Evolutionary conservation across 176 grass and related monocot genomes (phyloP), one percentile per base, ranked within the genome.

Genomic region (Oryza rufipogon): DNA sequence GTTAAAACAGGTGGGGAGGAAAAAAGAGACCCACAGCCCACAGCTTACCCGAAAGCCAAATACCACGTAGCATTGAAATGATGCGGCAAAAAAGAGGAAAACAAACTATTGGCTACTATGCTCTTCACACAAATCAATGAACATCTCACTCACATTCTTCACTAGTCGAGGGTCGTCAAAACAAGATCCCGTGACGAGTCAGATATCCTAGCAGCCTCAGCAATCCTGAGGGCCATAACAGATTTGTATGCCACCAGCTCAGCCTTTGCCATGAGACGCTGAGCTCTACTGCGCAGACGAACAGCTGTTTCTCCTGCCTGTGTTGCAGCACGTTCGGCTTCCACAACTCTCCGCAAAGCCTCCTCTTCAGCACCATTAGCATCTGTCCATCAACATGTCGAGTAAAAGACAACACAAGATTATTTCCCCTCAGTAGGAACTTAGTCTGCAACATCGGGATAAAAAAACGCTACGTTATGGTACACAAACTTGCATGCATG

Each of bases 201-300:
- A 26, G 87, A 87, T 45, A 84, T 32, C 42, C 32, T 65, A 16
- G 88, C 63, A 36, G 81, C 85, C 72, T 93, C 91, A 19, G 87
- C 91, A 76, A 90, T 87, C 72, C 77, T 85, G 5, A 90, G 78
- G 38, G 85, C 77, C 88, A 93, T 87, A 41, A 93, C 11, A 15
- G 91, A 90, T 64, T 87, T 93, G 81, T 93, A 93, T 26, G 74
- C 48, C 4, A 82, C 81, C 1, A 90, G 88, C 22, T 93, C 87
- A 60, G 91, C 91, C 38, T 90, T 90, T 32, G 60, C 51, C 85
- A 93, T 93, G 15, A 93, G 85, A 32, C 66, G 69, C 71, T 93
- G 91, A 64, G 91, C 91, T 85, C 85, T 93, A 25, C 16, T 78
- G 56, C 91, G 85, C 22, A 93, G 41, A 19, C 48, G 68, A 79